These are phyloP conservation scores for Onygena corvina DNA, from an alignment of 2,329 filamentous ascomycete genomes.

Conservation along the genomic window DNA sequence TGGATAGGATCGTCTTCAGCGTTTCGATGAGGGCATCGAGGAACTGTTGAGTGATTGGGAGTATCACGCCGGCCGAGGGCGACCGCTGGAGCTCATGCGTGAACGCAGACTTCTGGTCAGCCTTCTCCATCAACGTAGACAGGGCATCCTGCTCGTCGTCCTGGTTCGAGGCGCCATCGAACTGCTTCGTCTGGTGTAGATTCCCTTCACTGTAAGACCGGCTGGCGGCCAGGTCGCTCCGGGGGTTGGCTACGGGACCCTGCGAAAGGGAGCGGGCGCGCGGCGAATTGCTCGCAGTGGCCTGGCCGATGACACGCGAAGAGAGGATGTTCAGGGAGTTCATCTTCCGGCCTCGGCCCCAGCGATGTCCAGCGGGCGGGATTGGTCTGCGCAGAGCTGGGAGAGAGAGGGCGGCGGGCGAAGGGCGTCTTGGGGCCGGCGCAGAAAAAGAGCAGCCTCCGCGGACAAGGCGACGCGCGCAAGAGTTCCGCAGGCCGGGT, in stretches of 20 bases:
- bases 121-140: slow-evolving; percentile 28
- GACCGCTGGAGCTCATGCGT: slow-evolving; percentile 39
- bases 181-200: slow-evolving; percentile 23
- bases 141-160: slow-evolving; percentile 32
- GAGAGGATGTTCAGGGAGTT: slow-evolving; percentile 95
- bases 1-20: slow-evolving; percentile 64
- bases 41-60: slow-evolving; percentile 54
- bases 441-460: background rate
- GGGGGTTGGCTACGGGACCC: slow-evolving; percentile 30
- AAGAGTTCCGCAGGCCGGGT: too few relatives aligned
- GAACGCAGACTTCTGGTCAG: slow-evolving; percentile 53
- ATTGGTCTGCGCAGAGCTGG: background rate
- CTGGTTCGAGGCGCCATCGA: slow-evolving; percentile 20
- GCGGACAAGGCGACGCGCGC: background rate
- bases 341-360: slow-evolving; percentile 56
- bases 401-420: background rate
- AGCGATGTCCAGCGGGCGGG: slow-evolving; percentile 17
- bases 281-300: slow-evolving; percentile 34
- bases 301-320: slow-evolving; percentile 59
- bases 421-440: background rate
- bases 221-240: slow-evolving; percentile 27
- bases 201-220: slow-evolving; percentile 35
- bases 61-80: slow-evolving; percentile 15
- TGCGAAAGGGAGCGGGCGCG: slow-evolving; percentile 45
- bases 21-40: slow-evolving; percentile 61